Conservation (phyloP, 1,284 basidiomycete genomes). For the Marasmius sp. region DNA sequence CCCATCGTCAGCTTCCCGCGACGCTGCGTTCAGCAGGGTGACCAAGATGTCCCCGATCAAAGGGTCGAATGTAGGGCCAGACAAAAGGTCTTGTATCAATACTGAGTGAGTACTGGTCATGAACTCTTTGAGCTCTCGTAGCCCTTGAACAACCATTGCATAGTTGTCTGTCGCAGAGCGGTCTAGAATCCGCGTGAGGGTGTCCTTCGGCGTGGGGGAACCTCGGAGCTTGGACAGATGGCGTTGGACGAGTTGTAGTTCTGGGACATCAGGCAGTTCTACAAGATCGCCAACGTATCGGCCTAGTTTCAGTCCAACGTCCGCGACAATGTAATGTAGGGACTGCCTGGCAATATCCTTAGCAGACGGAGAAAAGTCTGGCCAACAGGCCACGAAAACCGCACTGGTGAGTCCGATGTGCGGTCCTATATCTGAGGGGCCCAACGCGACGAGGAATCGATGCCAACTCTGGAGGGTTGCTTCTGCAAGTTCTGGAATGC, state of each 20-base stretch:
- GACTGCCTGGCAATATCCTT: constrained; percentile 37
- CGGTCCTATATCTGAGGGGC: constrained; percentile 75
- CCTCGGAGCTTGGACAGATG: constrained; percentile 52
- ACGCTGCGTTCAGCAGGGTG: constrained; percentile 70
- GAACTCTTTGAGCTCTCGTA: constrained; percentile 76
- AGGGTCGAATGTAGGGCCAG: constrained; percentile 86
- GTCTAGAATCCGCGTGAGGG: constrained; percentile 71
- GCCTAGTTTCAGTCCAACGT: constrained; percentile 57
- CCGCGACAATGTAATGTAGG: constrained; percentile 72
- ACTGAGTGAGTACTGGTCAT: constrained; percentile 54
- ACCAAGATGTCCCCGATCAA: constrained; percentile 72
- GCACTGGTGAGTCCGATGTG: constrained; percentile 90
- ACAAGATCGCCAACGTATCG: constrained; percentile 74
- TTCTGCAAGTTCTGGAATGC: constrained; percentile 70
- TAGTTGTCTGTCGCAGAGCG: constrained; percentile 82
- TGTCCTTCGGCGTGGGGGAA: constrained; percentile 51
- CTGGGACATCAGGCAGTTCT: constrained; percentile 71
- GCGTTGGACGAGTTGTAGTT: constrained; percentile 53
- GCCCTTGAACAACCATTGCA: constrained; percentile 75
- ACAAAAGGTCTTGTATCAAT: constrained; percentile 61
- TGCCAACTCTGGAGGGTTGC: constrained; percentile 85
- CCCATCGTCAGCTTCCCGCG: constrained; percentile 77
- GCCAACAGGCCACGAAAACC: constrained; percentile 81
- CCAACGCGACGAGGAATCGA: constrained; percentile 74
- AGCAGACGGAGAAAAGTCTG: constrained; percentile 60